These are phyloP conservation scores for Oligophagozyma castellii DNA, from an alignment of 1,139 yeast genomes.

Conservation along the genomic window DNA sequence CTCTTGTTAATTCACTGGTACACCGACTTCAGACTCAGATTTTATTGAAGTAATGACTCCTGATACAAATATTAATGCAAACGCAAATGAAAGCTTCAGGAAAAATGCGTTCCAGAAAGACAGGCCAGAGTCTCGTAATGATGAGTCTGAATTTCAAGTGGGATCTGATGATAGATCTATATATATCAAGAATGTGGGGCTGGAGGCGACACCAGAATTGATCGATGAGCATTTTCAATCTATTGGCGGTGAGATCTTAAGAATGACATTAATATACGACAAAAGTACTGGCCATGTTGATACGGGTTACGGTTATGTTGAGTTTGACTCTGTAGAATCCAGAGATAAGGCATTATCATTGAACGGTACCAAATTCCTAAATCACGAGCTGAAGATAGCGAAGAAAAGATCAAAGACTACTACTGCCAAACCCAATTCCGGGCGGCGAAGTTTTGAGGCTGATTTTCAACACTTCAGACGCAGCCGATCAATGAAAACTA, in stretches of 20 bases:
- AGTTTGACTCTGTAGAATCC: constrained; percentile 36
- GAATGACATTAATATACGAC: constrained; percentile 51
- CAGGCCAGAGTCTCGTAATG: too few relatives aligned
- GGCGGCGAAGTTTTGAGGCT: too few relatives aligned
- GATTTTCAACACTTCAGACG: too few relatives aligned
- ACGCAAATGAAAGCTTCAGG: too few relatives aligned
- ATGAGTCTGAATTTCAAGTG: constrained; percentile 22
- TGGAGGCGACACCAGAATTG: constrained; percentile 66
- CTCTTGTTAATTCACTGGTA: too few relatives aligned
- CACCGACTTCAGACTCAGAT: too few relatives aligned
- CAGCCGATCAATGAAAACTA: too few relatives aligned
- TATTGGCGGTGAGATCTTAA: constrained; percentile 56
- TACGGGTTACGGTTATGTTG: constrained; percentile 44
- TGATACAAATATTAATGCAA: too few relatives aligned
- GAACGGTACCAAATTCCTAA: constrained; percentile 39
- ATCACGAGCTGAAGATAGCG: constrained; percentile 42
- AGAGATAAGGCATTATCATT: constrained; percentile 40
- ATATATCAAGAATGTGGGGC: constrained; percentile 81
- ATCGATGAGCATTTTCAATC: constrained; percentile 63
- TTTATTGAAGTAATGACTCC: too few relatives aligned
- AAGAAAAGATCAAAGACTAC: constrained; percentile 62
- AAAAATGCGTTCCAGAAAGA: too few relatives aligned
- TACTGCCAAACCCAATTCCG: constrained; percentile 30
- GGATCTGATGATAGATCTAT: constrained; percentile 64
- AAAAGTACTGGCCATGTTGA: constrained; percentile 35